Base-by-base conservation (phyloP, 441 rosid species). In the Eutrema salsugineum region DNA sequence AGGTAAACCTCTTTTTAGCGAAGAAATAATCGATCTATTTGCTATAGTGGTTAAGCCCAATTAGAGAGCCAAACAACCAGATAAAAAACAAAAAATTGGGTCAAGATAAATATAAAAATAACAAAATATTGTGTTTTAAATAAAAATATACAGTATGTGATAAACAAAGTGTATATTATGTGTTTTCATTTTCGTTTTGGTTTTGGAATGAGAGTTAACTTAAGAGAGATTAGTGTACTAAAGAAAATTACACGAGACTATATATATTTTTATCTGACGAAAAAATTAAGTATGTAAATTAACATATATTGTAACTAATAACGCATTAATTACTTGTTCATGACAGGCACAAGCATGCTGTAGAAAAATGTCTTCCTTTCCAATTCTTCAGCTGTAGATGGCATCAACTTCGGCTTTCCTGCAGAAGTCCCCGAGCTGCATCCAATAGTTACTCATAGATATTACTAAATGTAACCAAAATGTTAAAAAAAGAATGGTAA, bases 371-470 rank as follows among this genome's bases (percentile, higher is more conserved):
- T 84, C 77, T 91, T 93, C 65, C 94, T 81, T 63, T 86, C 83
- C 87, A 90, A 74, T 74, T 93, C 98, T 82, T 90, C 85, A 54
- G 88, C 92, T 32, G 95, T 90, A 55, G 97, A 87, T 47, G 98
- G 98, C 97, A 93, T 91, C 84, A 91, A 62, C 73, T 93, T 93
- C 8, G 97, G 95, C 16, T 82, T 85, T 30, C 98, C 97, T 24
- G 91, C 98, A 8, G 98, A 87, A 60, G 98, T 93, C n/a, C 98
- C 98, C 1, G 98, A 91, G 84, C 98, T 93, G 86, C 76, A 82
- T 62, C 72, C 61, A 72, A 57, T 19, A 57, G 57, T 57, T 50
- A 59, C 68, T 27, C 48, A 66, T 47, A 15, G 27, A 62, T 53
- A 32, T 55, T 32, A 56, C 11, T 14, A 11, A n/a, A 19, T 14